Percentiles rank a stretch among this genome's conserved stretches.
phyloP scores from a whole-genome alignment of 2,329 filamentous ascomycete species.

The Cordyceps sp. region DNA sequence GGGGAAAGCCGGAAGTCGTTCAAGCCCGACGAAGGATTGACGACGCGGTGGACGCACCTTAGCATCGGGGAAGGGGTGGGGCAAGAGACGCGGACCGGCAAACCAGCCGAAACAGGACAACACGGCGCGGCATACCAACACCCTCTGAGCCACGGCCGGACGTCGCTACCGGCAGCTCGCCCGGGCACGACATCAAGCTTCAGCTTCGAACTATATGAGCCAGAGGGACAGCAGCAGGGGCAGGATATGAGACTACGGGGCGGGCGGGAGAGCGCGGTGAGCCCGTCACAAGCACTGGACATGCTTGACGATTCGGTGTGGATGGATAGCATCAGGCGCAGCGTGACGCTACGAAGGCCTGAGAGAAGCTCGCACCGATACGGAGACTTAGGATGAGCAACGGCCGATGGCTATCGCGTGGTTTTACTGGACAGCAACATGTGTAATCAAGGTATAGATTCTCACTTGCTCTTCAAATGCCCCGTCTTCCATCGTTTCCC shows the following conservation, averaged over 20 bases:
- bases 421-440: neutral
- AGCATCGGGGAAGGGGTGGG: constrained; percentile 3
- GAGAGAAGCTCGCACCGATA: constrained; percentile 18
- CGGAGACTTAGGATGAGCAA: too few relatives aligned
- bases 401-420: constrained; percentile 7
- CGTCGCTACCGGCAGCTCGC: constrained; percentile 20
- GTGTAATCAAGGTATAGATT: neutral
- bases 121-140: constrained; percentile 20
- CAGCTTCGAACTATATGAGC: constrained; percentile 40
- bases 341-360: constrained; percentile 50
- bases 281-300: constrained; percentile 61
- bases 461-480: too few relatives aligned
- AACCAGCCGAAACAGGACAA: constrained; percentile 25
- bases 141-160: constrained; percentile 37
- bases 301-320: constrained; percentile 81
- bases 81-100: constrained; percentile 4
- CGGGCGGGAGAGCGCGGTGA: constrained; percentile 52
- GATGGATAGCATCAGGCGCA: constrained; percentile 82
- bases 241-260: constrained; percentile 24
- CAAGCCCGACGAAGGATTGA: constrained; percentile 1
- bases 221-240: constrained; percentile 11
- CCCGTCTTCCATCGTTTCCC: too few relatives aligned
- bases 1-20: constrained; percentile 27
- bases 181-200: constrained; percentile 35
- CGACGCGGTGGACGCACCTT: constrained; percentile 5